phyloP scores from a whole-genome alignment of 495 filamentous ascomycete genomes.

The Xanthoparmelia taractica region DNA sequence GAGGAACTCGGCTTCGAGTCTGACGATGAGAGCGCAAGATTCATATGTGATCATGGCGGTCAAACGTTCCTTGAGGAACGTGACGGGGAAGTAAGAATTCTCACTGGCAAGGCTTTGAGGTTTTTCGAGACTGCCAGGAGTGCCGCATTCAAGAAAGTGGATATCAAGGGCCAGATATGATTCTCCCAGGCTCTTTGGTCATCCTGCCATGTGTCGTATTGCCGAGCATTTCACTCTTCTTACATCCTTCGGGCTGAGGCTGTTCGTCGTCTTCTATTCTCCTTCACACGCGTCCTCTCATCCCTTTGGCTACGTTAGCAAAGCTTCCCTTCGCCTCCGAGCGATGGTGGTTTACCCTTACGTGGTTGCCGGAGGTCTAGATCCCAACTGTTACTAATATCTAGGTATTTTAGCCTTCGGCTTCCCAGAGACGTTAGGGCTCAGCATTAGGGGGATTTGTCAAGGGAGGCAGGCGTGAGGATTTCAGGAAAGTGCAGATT shows the following conservation, averaged over 20 bases:
- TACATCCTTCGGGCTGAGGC: slow-evolving; percentile 3
- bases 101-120: slow-evolving; percentile 63
- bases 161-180: slow-evolving; percentile 97
- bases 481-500: neutral
- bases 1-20: slow-evolving; percentile 94
- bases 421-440: neutral
- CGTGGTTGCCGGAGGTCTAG: slow-evolving; percentile 6
- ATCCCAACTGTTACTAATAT: slow-evolving; percentile 9
- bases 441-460: no score
- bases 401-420: slow-evolving; percentile 9
- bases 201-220: slow-evolving; percentile 7
- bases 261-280: slow-evolving; percentile 11
- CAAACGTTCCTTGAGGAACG: slow-evolving; percentile 72
- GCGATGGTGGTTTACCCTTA: slow-evolving; percentile 3
- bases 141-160: slow-evolving; percentile 73
- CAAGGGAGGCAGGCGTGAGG: neutral
- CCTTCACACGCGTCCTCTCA: slow-evolving; percentile 11
- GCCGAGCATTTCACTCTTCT: neutral
- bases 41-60: slow-evolving; percentile 70
- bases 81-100: slow-evolving; percentile 61
- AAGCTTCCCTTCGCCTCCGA: slow-evolving; percentile 8
- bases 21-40: slow-evolving; percentile 81
- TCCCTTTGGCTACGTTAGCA: slow-evolving; percentile 12
- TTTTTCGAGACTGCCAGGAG: slow-evolving; percentile 66
- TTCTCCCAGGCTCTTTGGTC: slow-evolving; percentile 4